Conservation (phyloP, 768 basidiomycete genomes). For the Pholiota conissans region DNA sequence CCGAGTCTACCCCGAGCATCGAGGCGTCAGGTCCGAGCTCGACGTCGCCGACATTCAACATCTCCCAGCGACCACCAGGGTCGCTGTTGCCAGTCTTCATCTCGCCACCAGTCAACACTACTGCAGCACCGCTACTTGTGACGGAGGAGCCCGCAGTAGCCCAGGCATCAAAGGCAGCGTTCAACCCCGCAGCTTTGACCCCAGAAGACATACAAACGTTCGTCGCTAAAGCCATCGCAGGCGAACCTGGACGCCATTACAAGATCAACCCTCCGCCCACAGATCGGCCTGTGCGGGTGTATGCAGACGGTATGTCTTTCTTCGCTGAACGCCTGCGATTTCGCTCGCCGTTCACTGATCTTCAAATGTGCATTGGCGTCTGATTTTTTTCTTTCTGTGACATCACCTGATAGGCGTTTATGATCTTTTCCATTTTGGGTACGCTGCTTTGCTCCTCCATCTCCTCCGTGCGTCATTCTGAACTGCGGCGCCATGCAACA, state of each 20-base stretch:
- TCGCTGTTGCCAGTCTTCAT: slow-evolving; percentile 34
- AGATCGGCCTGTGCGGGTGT: slow-evolving; percentile 82
- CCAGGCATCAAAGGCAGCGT: slow-evolving; percentile 35
- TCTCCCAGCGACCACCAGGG: slow-evolving; percentile 20
- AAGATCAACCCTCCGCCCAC: slow-evolving; percentile 84
- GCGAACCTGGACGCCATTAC: slow-evolving; percentile 65
- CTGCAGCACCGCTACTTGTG: slow-evolving; percentile 25
- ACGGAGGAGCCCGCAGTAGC: slow-evolving; percentile 44
- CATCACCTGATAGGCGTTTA: slow-evolving; percentile 72
- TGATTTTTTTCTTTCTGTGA: slow-evolving; percentile 14
- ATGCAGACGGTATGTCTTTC: slow-evolving; percentile 79
- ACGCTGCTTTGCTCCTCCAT: slow-evolving; percentile 22
- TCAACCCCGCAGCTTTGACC: slow-evolving; percentile 68
- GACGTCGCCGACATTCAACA: slow-evolving; percentile 11
- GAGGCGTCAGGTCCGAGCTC: slow-evolving; percentile 14
- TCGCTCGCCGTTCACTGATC: slow-evolving; percentile 9
- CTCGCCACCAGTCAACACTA: slow-evolving; percentile 29
- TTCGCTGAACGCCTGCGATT: slow-evolving; percentile 1
- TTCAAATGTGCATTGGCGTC: background rate
- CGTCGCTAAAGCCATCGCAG: slow-evolving; percentile 74
- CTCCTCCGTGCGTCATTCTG: background rate
- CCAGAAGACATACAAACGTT: slow-evolving; percentile 79
- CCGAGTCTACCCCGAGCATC: slow-evolving; percentile 11
- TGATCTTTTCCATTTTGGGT: slow-evolving; percentile 97
- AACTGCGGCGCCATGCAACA: slow-evolving; percentile 2